Evolutionary conservation across 2,329 filamentous ascomycete species (phyloP).

Genomic region (Microdochium trichocladiopsis): DNA sequence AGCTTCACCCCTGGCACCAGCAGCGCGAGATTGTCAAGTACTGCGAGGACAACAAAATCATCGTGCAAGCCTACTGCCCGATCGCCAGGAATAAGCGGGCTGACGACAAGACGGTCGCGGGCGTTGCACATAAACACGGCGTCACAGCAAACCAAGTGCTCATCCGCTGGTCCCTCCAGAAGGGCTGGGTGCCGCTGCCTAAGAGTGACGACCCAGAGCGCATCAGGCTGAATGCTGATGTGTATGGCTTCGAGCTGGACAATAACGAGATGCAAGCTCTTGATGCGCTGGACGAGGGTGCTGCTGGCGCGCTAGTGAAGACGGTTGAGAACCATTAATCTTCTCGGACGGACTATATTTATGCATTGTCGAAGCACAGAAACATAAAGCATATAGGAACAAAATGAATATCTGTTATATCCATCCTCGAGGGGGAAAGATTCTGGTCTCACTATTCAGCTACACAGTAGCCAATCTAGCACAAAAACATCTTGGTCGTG

Average conservation of each 20-base stretch:
- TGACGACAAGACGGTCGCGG: constrained; percentile 48
- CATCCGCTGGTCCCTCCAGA: constrained; percentile 63
- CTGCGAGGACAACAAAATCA: constrained; percentile 55
- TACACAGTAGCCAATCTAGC: too few species aligned
- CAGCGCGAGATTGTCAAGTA: constrained; percentile 29
- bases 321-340: neutral
- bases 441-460: too few species aligned
- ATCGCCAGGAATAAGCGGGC: constrained; percentile 55
- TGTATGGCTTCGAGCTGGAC: constrained; percentile 53
- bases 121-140: constrained; percentile 49
- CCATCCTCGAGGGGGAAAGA: too few species aligned
- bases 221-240: constrained; percentile 52
- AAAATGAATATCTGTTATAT: too few species aligned
- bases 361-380: neutral
- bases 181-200: constrained; percentile 60
- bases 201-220: constrained; percentile 55
- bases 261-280: constrained; percentile 49
- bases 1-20: constrained; percentile 70
- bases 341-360: too few species aligned
- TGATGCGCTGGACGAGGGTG: constrained; percentile 43
- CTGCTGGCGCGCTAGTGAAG: constrained; percentile 13
- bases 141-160: constrained; percentile 59
- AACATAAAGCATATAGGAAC: too few species aligned
- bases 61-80: constrained; percentile 45
- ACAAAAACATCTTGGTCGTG: constrained; percentile 37